Evolutionary conservation across 306 rosid species (phyloP), one percentile per base, ranked within the genome.

Genomic region (Castanea sativa): DNA sequence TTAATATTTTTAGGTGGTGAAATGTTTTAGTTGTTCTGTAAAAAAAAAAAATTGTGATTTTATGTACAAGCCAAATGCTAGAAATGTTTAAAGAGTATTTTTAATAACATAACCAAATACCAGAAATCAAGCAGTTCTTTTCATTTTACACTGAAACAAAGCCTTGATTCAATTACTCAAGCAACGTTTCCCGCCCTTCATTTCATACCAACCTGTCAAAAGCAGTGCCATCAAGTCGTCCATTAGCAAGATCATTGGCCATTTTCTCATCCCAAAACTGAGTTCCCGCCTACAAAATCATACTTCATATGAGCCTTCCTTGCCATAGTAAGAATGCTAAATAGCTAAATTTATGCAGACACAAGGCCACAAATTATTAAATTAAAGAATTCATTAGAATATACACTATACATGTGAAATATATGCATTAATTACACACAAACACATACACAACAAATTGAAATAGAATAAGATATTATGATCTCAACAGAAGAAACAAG

Each of bases 251-350:
- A 76, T 87, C 94, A 61, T 79, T 88, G 76, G 98, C 94, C 92
- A 95, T 86, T 88, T 92, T 91, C 86, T 92, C 98, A 58, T 95
- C 98, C 99, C 99, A 95, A 91, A 95, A 95, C 73, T 92, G 98
- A 76, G 98, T 95, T 84, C 99, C 99, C 58, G 99, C 99, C 99
- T 92, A 69, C 51, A 82, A 86, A 83, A 56, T 25, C 45, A 18
- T 19, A 64, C 13, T 27, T 25, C 45, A 20, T 14, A 53, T 32
- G 3, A 88, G 49, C 33, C 67, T 73, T 78, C 74, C 79, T 70
- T 85, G 73, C 75, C 53, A 64, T 63, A 29, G 64, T 32, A 83
- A 52, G 41, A 59, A 73, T 72, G 73, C 73, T 32, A 67, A 65
- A 79, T 69, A 64, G 76, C 64, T 73, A 82, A n/a, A 63, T 58